Evolutionary conservation across 305 asterid genomes (phyloP).

Genomic region (Fraxinus greggii): DNA sequence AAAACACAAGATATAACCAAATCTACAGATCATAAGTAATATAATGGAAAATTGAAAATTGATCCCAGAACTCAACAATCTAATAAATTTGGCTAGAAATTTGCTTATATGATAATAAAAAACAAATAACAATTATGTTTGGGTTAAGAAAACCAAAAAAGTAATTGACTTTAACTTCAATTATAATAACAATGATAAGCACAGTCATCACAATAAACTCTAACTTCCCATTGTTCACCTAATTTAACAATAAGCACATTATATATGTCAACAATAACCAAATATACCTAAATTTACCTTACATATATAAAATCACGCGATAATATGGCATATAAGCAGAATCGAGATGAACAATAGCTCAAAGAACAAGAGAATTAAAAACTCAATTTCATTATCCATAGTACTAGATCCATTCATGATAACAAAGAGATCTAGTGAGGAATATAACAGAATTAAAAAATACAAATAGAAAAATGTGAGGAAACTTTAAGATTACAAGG

Average conservation of each 20-base stretch:
- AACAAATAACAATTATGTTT: not conserved
- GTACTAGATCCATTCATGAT: not conserved
- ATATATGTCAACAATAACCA: not conserved
- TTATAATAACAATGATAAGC: not conserved
- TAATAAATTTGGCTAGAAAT: not conserved
- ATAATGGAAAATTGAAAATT: not conserved
- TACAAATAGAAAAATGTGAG: not conserved
- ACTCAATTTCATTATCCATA: not conserved
- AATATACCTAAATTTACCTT: not conserved
- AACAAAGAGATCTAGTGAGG: slow-evolving; percentile 18
- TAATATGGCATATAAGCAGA: not conserved
- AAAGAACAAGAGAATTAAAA: not conserved
- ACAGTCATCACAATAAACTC: not conserved
- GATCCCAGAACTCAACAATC: slow-evolving; percentile 10
- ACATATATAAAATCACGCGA: not conserved
- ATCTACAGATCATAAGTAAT: not conserved
- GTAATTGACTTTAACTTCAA: not conserved
- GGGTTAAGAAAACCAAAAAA: not conserved
- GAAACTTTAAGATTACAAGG: slow-evolving; percentile 50
- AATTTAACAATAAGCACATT: not conserved
- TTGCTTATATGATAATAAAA: not conserved
- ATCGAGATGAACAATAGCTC: not conserved
- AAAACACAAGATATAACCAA: not conserved
- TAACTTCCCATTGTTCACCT: not conserved
- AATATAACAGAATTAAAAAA: not conserved